Conservation (phyloP, 176 grass and related monocot species). For the Microstegium vimineum region DNA sequence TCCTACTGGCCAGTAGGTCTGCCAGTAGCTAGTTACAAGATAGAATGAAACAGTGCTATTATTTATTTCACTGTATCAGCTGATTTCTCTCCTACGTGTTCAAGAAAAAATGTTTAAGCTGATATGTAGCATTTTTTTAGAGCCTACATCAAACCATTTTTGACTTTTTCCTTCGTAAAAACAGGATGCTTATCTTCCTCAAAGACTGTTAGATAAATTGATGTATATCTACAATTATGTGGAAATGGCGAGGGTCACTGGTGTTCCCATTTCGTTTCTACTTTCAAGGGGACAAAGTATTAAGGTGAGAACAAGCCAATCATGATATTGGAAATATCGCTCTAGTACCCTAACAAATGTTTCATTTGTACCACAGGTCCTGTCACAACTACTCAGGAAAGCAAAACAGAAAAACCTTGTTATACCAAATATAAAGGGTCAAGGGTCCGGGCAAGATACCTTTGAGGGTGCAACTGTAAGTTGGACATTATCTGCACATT, state of each 20-base stretch:
- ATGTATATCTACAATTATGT: conserved; percentile 99
- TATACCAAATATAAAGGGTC: conserved; percentile 95
- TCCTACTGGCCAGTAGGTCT: neutral
- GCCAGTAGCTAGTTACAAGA: neutral
- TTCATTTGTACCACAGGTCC: conserved; percentile 54
- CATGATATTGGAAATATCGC: neutral
- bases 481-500: conserved; percentile 27
- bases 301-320: conserved; percentile 52
- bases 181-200: conserved; percentile 96
- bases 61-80: neutral
- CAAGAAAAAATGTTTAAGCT: neutral
- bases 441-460: conserved; percentile 77
- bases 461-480: conserved; percentile 99
- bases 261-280: conserved; percentile 94
- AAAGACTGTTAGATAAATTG: conserved; percentile 90
- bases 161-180: conserved; percentile 33
- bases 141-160: neutral
- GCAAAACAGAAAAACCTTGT: conserved; percentile 95
- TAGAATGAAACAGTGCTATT: conserved; percentile 2
- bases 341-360: conserved; percentile 29
- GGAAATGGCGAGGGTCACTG: conserved; percentile 98
- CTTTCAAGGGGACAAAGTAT: conserved; percentile 96
- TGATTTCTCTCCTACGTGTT: too few species aligned
- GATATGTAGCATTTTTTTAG: neutral
- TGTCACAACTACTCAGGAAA: conserved; percentile 93